phyloP scores from a whole-genome alignment of 352 stramenopile genomes.

The Phytopythium sindhum region DNA sequence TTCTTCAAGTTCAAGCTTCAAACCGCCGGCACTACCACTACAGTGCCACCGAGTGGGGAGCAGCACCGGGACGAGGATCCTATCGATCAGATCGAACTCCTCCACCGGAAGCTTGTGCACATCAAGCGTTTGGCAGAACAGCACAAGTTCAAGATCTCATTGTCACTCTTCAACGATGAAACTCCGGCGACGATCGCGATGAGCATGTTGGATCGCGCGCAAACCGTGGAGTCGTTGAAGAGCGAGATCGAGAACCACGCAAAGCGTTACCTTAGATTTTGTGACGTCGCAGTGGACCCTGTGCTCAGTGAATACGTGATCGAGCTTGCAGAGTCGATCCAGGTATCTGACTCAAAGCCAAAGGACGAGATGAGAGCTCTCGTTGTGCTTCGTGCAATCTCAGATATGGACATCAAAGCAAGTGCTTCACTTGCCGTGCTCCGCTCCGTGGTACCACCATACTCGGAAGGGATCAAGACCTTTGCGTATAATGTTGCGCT shows the following conservation, averaged over 20 bases:
- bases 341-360: slow-evolving; percentile 14
- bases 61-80: slow-evolving; percentile 4
- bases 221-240: slow-evolving; percentile 27
- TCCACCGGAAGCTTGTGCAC: slow-evolving; percentile 44
- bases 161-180: slow-evolving; percentile 52
- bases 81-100: slow-evolving; percentile 24
- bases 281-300: slow-evolving; percentile 27
- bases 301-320: slow-evolving; percentile 46
- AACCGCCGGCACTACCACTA: not conserved
- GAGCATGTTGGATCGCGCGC: slow-evolving; percentile 65
- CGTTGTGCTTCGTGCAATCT: slow-evolving; percentile 31
- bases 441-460: slow-evolving; percentile 46
- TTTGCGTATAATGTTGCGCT: slow-evolving; percentile 31
- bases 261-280: slow-evolving; percentile 42
- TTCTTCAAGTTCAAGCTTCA: slow-evolving; percentile 27
- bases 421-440: slow-evolving; percentile 33
- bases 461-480: slow-evolving; percentile 44
- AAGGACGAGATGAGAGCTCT: slow-evolving; percentile 27
- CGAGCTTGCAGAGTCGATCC: slow-evolving; percentile 37
- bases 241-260: slow-evolving; percentile 43
- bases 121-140: slow-evolving; percentile 41
- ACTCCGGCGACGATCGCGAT: slow-evolving; percentile 64
- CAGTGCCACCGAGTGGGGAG: not conserved
- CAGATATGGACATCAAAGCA: slow-evolving; percentile 19
- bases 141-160: slow-evolving; percentile 58